These are phyloP conservation scores for Dendrobium nobile DNA, from an alignment of 106 monocot species.

Conservation along the genomic window DNA sequence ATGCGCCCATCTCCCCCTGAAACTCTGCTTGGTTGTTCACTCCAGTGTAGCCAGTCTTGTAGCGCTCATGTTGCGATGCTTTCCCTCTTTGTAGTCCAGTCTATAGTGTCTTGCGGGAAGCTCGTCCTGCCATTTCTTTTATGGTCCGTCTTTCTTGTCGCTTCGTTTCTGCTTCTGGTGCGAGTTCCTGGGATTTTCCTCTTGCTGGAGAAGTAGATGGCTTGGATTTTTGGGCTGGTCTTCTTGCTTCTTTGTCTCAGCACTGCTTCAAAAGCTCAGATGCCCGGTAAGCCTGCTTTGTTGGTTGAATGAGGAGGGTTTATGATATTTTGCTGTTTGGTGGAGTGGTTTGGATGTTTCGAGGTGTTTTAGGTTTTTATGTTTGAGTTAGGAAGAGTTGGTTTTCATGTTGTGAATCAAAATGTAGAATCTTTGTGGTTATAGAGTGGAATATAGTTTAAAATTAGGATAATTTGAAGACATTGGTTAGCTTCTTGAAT, in stretches of 20 bases:
- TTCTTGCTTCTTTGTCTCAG: slow-evolving; percentile 17
- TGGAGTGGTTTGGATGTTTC: neutral
- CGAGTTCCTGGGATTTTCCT: neutral
- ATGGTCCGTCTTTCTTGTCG: neutral
- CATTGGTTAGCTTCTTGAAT: no score
- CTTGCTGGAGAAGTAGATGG: neutral
- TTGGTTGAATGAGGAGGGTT: neutral
- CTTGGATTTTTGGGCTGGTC: neutral
- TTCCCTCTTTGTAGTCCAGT: neutral
- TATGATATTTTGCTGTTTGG: neutral
- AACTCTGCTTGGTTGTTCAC: neutral
- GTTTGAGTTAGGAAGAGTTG: neutral
- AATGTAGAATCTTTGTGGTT: neutral
- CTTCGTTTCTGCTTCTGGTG: neutral
- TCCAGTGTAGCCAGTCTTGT: neutral
- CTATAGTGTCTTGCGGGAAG: neutral
- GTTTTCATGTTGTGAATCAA: neutral
- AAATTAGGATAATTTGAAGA: neutral
- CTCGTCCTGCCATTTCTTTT: neutral
- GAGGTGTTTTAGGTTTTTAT: neutral
- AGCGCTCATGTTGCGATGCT: neutral
- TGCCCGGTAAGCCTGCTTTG: slow-evolving; percentile 27
- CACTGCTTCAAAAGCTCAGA: slow-evolving; percentile 23
- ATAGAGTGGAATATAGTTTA: neutral
- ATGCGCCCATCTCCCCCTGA: no score